Conservation (phyloP, 1,139 yeast species). For the Magnusiomyces suaveolens region DNA sequence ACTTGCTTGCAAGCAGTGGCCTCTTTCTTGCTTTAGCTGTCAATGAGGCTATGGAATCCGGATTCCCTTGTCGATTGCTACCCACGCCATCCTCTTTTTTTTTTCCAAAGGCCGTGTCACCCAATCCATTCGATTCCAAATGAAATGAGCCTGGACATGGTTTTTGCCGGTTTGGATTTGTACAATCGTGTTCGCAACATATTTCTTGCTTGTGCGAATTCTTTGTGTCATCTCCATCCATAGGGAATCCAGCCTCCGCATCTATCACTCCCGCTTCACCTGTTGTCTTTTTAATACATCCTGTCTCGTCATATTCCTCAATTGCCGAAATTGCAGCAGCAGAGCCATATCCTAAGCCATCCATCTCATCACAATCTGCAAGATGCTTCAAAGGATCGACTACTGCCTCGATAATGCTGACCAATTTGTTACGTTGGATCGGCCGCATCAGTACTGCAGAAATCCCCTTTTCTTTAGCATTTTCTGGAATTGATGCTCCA, state of each 20-base stretch:
- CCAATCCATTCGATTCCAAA: no score
- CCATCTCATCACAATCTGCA: background rate
- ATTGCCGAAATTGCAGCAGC: background rate
- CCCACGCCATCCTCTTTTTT: no score
- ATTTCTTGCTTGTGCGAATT: background rate
- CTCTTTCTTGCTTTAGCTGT: constrained; percentile 9
- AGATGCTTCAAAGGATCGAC: background rate
- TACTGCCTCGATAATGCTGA: background rate
- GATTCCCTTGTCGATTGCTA: no score
- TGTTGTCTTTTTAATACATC: background rate
- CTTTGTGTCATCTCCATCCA: background rate
- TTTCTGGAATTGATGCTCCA: constrained; percentile 23
- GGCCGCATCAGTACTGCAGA: constrained; percentile 25
- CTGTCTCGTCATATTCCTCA: background rate
- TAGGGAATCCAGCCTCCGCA: background rate
- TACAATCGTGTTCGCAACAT: constrained; percentile 4
- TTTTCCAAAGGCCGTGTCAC: no score
- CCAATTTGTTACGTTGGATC: constrained; percentile 22
- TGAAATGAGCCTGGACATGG: no score
- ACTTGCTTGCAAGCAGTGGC: constrained; percentile 26
- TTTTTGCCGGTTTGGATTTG: constrained; percentile 1
- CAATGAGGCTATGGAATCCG: constrained; percentile 17
- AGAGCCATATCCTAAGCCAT: background rate
- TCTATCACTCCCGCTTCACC: background rate
- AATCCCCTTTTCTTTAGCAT: constrained; percentile 22